Base-by-base conservation (phyloP, 345 rosid genomes). In the Citrus cavaleriei region DNA sequence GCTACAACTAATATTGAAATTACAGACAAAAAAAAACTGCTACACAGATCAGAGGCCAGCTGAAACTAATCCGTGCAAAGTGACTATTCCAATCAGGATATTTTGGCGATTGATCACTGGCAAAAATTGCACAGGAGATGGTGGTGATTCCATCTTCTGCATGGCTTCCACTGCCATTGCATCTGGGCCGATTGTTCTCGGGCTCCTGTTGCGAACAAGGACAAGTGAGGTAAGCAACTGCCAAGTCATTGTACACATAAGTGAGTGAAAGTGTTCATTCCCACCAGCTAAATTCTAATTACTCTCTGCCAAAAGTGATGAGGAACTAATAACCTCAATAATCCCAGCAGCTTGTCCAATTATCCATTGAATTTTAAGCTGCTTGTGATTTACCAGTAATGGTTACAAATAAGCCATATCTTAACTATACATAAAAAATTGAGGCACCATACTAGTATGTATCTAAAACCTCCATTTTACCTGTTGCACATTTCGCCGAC, bases 101-200 rank as follows among this genome's bases (percentile, higher is more conserved):
- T 91, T 93, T 57, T 87, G 87, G 30, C 86, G 84, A 78, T 85
- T 65, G 22, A 94, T 83, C 78, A 94, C 98, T 0, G 99, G 98
- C 78, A 96, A 84, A 83, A 96, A 96, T 70, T 96, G 99, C 9
- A 94, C 98, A 18, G 99, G 97, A 13, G 97, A 94, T 10, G 99
- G 99, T 14, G 98, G 98, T 0, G 98, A 90, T 74, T 96, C 99
- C 99, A 96, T 96, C 81, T 90, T 93, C 89, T 88, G 86, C 99
- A 94, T 94, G 38, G 98, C 99, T 81, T 93, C 98, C 85, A 91
- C 98, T 6, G 98, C 99, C 99, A 93, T 96, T n/a, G 98, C 90
- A 55, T 96, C 97, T 18, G 95, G 90, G 75, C 85, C 84, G 6
- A 93, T 92, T 27, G 92, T 90, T 84, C 99, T 94, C 21, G 99